phyloP scores from a whole-genome alignment of 2,329 filamentous ascomycete species.

The Sporothrix euskadiensis region DNA sequence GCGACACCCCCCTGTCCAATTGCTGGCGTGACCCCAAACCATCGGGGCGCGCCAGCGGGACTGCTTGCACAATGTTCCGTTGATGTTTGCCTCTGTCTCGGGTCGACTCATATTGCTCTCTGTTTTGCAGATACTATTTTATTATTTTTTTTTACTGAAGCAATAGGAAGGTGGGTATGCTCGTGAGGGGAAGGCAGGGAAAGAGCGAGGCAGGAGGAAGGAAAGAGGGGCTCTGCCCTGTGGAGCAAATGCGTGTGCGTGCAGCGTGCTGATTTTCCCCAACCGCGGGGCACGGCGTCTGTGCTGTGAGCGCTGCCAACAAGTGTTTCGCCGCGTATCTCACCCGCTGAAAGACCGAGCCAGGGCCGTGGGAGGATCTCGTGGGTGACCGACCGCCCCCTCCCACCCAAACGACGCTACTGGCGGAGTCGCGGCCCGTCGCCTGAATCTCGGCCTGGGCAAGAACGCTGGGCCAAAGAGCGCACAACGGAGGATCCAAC shows the following conservation, averaged over 20 bases:
- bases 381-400: not conserved
- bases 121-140: not conserved
- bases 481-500: not conserved
- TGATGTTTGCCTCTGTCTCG: constrained; percentile 1
- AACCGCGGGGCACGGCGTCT: constrained; percentile 17
- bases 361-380: not conserved
- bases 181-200: constrained; percentile 11
- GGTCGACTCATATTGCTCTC: not conserved
- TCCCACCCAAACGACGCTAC: constrained; percentile 20
- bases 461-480: constrained; percentile 4
- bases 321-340: not conserved
- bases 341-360: not conserved
- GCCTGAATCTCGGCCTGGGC: constrained; percentile 26
- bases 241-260: not conserved
- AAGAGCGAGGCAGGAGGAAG: not conserved
- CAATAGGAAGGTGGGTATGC: constrained; percentile 2
- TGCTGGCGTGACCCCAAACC: constrained; percentile 13
- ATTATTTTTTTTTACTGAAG: not conserved
- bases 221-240: constrained; percentile 3
- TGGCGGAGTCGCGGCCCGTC: constrained; percentile 30
- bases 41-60: constrained; percentile 19
- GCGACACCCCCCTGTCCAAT: not conserved
- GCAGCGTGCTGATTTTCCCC: not conserved
- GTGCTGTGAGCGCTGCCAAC: not conserved
- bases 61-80: constrained; percentile 17